A percentile compares a stretch with the other conserved stretches of the same genome.
These are phyloP conservation scores for Klebsormidium nitens DNA, from an alignment of 139 green algal species.

Conservation along the genomic window DNA sequence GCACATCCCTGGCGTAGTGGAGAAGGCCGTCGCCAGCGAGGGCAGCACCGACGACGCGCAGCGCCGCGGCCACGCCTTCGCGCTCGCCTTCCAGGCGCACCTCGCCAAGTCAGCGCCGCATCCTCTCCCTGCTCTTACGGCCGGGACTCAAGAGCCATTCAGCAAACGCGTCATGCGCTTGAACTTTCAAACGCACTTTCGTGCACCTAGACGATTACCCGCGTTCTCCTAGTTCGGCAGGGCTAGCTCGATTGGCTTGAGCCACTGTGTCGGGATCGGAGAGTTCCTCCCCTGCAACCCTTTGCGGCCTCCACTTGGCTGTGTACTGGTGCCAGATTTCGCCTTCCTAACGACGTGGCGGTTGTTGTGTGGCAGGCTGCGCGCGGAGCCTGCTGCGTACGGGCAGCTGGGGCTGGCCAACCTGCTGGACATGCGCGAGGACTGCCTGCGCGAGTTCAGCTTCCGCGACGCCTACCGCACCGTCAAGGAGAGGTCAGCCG, in stretches of 20 bases:
- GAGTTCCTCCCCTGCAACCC: too few species aligned
- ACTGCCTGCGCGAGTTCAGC: slow-evolving; percentile 93
- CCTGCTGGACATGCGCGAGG: slow-evolving; percentile 93
- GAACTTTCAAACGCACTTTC: too few species aligned
- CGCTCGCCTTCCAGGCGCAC: slow-evolving; percentile 67
- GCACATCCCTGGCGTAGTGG: slow-evolving; percentile 61
- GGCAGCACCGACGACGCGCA: slow-evolving; percentile 43
- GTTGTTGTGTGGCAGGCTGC: slow-evolving; percentile 17
- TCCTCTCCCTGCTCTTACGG: neutral
- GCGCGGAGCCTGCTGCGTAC: slow-evolving; percentile 70
- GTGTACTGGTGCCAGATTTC: too few species aligned
- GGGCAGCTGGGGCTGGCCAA: slow-evolving; percentile 79
- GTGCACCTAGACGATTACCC: too few species aligned
- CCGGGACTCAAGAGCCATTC: too few species aligned
- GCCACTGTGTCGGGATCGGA: too few species aligned
- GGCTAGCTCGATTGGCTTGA: too few species aligned
- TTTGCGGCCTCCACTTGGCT: too few species aligned
- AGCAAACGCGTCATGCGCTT: too few species aligned
- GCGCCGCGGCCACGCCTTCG: slow-evolving; percentile 73
- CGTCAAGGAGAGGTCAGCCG: slow-evolving; percentile 37
- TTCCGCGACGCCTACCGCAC: slow-evolving; percentile 90
- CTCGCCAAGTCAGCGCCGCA: slow-evolving; percentile 42
- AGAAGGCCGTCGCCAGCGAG: slow-evolving; percentile 57
- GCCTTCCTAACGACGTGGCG: too few species aligned
- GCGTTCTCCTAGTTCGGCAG: too few species aligned